Conservation (phyloP, 441 rosid species). For the Erodium moschatum region DNA sequence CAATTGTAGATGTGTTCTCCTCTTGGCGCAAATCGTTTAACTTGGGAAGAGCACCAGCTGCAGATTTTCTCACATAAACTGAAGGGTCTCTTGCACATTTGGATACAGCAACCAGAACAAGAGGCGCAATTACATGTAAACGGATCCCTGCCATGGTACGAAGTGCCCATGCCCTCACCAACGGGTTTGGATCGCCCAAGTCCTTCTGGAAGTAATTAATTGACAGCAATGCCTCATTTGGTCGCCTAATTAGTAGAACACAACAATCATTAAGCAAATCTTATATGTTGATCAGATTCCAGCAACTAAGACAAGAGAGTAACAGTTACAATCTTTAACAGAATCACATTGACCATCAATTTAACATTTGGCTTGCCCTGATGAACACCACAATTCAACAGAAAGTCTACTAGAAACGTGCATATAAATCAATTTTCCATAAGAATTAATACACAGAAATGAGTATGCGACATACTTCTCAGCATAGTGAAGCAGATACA, state of each 20-base stretch:
- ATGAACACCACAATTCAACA: neutral
- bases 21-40: slow-evolving; percentile 68
- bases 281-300: neutral
- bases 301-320: neutral
- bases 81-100: slow-evolving; percentile 89
- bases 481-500: slow-evolving; percentile 91
- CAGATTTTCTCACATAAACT: slow-evolving; percentile 82
- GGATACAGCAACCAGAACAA: slow-evolving; percentile 68
- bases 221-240: slow-evolving; percentile 87
- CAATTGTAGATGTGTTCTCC: slow-evolving; percentile 60
- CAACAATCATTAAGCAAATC: neutral
- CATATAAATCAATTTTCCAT: neutral
- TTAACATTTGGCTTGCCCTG: neutral
- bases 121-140: slow-evolving; percentile 71
- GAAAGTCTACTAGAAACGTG: too few relatives aligned
- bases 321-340: too few relatives aligned
- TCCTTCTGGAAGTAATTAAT: slow-evolving; percentile 92
- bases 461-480: slow-evolving; percentile 48
- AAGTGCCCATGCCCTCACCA: slow-evolving; percentile 94
- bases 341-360: neutral
- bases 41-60: slow-evolving; percentile 95
- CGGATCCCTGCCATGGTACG: slow-evolving; percentile 96
- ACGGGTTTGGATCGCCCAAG: slow-evolving; percentile 83
- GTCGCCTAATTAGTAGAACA: slow-evolving; percentile 51
- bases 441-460: slow-evolving; percentile 3